Percentiles rank a stretch among this genome's conserved stretches.
Evolutionary conservation across 2,329 filamentous ascomycete genomes (phyloP).

Genomic region (Nemania sp.): DNA sequence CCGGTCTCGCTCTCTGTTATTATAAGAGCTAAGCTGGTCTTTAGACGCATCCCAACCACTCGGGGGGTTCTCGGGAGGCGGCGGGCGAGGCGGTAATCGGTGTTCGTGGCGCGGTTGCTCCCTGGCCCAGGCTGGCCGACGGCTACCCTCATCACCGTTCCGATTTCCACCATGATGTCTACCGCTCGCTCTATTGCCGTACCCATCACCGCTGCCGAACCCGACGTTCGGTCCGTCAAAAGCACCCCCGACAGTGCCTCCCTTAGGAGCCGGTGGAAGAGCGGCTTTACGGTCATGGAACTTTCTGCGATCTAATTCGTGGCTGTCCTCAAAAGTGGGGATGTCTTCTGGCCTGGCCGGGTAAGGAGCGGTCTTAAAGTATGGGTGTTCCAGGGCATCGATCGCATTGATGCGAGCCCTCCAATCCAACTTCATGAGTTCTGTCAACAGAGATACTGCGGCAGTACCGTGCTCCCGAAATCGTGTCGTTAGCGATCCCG

Average conservation of each 20-base stretch:
- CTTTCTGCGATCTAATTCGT: constrained; percentile 93
- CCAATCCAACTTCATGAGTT: constrained; percentile 89
- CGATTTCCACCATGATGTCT: constrained; percentile 43
- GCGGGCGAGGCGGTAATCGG: constrained; percentile 54
- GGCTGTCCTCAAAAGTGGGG: constrained; percentile 91
- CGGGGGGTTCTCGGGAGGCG: constrained; percentile 48
- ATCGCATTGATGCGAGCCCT: constrained; percentile 86
- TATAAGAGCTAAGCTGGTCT: constrained; percentile 50
- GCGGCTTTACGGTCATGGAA: constrained; percentile 84
- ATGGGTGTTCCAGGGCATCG: constrained; percentile 89
- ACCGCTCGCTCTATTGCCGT: constrained; percentile 55
- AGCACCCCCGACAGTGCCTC: constrained; percentile 81
- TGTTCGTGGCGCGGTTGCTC: constrained; percentile 48
- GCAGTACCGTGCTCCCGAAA: constrained; percentile 76
- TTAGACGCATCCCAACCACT: constrained; percentile 44
- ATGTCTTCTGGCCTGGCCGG: constrained; percentile 84
- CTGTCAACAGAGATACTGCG: constrained; percentile 78
- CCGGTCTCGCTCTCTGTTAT: constrained; percentile 39
- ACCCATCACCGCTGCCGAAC: constrained; percentile 57
- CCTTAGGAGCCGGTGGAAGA: constrained; percentile 87
- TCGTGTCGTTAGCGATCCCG: constrained; percentile 69
- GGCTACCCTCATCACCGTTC: constrained; percentile 46
- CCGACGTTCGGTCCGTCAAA: constrained; percentile 54
- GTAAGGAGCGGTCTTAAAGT: constrained; percentile 79
- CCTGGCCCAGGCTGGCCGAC: constrained; percentile 59